Base-by-base conservation (phyloP, 805 yeast genomes). In the Dipodascus albidus region DNA sequence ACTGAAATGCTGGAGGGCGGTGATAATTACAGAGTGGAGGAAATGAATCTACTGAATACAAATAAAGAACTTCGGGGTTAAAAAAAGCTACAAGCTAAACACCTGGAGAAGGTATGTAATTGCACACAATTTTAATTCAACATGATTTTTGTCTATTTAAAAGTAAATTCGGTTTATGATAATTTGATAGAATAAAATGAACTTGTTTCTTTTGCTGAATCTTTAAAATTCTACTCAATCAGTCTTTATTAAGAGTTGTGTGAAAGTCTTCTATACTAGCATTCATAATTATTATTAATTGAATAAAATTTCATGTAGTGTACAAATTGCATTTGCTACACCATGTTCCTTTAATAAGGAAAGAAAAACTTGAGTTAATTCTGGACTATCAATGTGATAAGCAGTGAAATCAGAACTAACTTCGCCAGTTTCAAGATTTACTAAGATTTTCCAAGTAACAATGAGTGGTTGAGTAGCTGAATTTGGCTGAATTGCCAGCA, bases 131-230 rank as follows among this genome's bases (percentile, higher is more conserved):
- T 31, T 31, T 9, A 31, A 31, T 15, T 9, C 15, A 9, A 31
- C 9, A 31, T 31, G 38, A 31, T 9, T 31, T 31, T 31, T 31
- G 15, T 15, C 38, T 15, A 31, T 9, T 31, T 9, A 31, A 31
- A 31, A 31, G 9, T 15, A 31, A 15, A 31, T 31, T 31, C 38
- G 9, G 9, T 31, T 9, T 9, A 31, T 31, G 14, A 31, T 9
- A 31, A 31, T 15, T 15, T 31, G 38, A 9, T 31, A 31, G 9
- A 31, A 31, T 31, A 31, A 31, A 31, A 42, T 42, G 48, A 42
- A 42, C 20, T 8, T 55, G 56, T 58, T 55, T 61, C 6, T 9
- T 64, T 65, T 47, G 56, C 59, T 42, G 67, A n/a, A n/a, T n/a
- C n/a, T n/a, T n/a, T n/a, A n/a, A n/a, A n/a, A n/a, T n/a, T n/a